These are phyloP conservation scores for Xylaria sp. DNA, from an alignment of 2,329 filamentous ascomycete genomes.

Conservation along the genomic window DNA sequence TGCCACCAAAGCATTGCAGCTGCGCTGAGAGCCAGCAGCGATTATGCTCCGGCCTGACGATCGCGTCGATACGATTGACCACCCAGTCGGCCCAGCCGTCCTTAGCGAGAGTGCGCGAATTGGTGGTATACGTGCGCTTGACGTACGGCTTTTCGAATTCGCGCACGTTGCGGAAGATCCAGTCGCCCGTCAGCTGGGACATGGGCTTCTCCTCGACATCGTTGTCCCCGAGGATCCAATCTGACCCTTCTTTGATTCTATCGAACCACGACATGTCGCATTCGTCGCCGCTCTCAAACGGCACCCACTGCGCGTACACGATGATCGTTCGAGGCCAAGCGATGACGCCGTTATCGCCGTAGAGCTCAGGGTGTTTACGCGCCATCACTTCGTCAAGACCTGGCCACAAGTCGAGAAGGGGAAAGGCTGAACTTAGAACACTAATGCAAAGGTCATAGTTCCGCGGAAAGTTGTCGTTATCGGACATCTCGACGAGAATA, in stretches of 20 bases:
- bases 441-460: slow-evolving; percentile 61
- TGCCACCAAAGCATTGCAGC: slow-evolving; percentile 59
- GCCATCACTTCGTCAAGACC: slow-evolving; percentile 52
- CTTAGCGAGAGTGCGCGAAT: slow-evolving; percentile 54
- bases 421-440: slow-evolving; percentile 56
- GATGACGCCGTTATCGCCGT: slow-evolving; percentile 52
- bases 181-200: slow-evolving; percentile 57
- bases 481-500: slow-evolving; percentile 57
- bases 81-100: slow-evolving; percentile 56
- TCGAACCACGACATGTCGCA: slow-evolving; percentile 51
- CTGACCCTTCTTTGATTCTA: slow-evolving; percentile 53
- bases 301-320: slow-evolving; percentile 62
- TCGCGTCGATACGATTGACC: slow-evolving; percentile 52
- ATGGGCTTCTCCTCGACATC: slow-evolving; percentile 55
- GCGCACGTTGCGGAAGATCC: slow-evolving; percentile 59
- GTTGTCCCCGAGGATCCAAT: slow-evolving; percentile 51
- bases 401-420: slow-evolving; percentile 52
- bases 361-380: slow-evolving; percentile 51
- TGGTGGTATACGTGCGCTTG: slow-evolving; percentile 59
- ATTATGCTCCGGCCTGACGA: slow-evolving; percentile 52
- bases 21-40: slow-evolving; percentile 58
- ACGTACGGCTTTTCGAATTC: slow-evolving; percentile 62
- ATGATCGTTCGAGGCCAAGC: slow-evolving; percentile 56
- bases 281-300: slow-evolving; percentile 51
- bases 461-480: slow-evolving; percentile 55